Percentiles rank a stretch among this genome's conserved stretches.
phyloP scores from a whole-genome alignment of 176 grass and related monocot species.

The Olyra latifolia region DNA sequence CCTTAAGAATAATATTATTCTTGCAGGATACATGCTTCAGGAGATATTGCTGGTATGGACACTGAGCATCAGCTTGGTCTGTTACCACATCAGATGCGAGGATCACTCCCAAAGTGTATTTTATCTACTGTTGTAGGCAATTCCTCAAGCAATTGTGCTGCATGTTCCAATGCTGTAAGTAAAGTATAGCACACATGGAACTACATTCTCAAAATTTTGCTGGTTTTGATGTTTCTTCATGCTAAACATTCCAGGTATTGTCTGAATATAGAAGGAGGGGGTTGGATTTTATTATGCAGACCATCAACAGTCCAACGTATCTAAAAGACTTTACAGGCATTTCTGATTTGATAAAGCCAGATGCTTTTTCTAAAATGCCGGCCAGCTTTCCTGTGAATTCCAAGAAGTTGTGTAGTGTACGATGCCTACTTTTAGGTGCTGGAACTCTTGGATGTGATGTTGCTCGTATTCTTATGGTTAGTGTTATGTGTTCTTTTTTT shows the following conservation, averaged over 20 bases:
- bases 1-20: constrained; percentile 22
- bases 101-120: constrained; percentile 63
- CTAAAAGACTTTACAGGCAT: constrained; percentile 69
- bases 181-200: constrained; percentile 16
- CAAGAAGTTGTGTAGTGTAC: constrained; percentile 54
- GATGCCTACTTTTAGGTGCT: constrained; percentile 84
- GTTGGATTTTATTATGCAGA: constrained; percentile 70
- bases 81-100: constrained; percentile 84
- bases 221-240: constrained; percentile 35
- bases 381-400: constrained; percentile 51
- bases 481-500: constrained; percentile 8
- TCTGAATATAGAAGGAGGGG: constrained; percentile 76
- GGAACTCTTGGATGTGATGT: constrained; percentile 98
- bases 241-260: constrained; percentile 63
- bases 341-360: constrained; percentile 50
- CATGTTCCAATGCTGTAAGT: constrained; percentile 78
- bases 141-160: constrained; percentile 73
- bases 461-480: constrained; percentile 95
- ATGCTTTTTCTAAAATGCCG: constrained; percentile 39
- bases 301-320: constrained; percentile 66
- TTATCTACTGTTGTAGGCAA: constrained; percentile 54
- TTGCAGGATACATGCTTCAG: constrained; percentile 85
- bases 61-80: constrained; percentile 82
- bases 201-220: neutral
- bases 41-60: constrained; percentile 69